Percentiles rank a stretch among this genome's conserved stretches.
These are phyloP conservation scores for Cinchona pubescens DNA, from an alignment of 257 asterid species.

Conservation along the genomic window DNA sequence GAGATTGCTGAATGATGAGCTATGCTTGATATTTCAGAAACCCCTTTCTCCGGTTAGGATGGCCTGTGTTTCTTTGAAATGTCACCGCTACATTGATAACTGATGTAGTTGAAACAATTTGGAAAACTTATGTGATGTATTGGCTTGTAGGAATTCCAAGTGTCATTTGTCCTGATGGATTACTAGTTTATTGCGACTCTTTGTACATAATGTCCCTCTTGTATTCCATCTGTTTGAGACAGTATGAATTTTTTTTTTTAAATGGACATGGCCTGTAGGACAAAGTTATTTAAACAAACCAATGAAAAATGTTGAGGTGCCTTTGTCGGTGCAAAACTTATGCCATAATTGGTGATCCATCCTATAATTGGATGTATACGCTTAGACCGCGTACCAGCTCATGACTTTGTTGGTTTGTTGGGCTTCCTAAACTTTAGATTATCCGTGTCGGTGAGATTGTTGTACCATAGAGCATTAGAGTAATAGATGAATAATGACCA, in stretches of 20 bases:
- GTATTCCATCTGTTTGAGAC: constrained; percentile 30
- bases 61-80: constrained; percentile 27
- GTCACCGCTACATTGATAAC: constrained; percentile 25
- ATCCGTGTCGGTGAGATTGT: neutral
- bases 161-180: constrained; percentile 24
- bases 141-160: constrained; percentile 32
- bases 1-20: constrained; percentile 19
- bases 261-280: neutral
- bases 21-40: constrained; percentile 27
- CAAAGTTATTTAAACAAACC: neutral
- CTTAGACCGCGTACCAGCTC: neutral
- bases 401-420: neutral
- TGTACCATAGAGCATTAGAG: too few species aligned
- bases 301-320: neutral
- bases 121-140: constrained; percentile 20
- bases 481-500: too few species aligned
- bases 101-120: constrained; percentile 28
- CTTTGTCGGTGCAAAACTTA: neutral
- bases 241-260: constrained; percentile 4
- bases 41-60: constrained; percentile 35
- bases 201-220: constrained; percentile 44
- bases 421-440: neutral
- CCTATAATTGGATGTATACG: neutral
- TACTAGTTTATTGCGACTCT: constrained; percentile 23
- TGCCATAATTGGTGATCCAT: neutral